Base-by-base conservation (phyloP, 2,329 filamentous ascomycete genomes). In the Aureobasidium subglaciale region DNA sequence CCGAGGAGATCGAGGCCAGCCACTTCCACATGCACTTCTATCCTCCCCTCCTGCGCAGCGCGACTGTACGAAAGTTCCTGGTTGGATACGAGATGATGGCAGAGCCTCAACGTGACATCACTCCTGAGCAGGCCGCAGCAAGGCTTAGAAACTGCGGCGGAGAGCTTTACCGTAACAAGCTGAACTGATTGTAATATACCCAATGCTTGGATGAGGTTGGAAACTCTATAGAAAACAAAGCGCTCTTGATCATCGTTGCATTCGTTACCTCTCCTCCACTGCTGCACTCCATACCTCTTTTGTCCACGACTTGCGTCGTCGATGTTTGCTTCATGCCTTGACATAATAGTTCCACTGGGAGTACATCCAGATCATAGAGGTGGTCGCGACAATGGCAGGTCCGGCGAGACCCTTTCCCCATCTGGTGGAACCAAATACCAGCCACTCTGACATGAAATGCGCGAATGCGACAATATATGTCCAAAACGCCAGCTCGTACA, bases 11-110 rank as follows among this genome's bases (percentile, higher is more conserved):
- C 54, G 87, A 96, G 64, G 84, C 84, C 59, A 90, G 88, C 62
- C 92, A 95, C 72, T 84, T 99, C 68, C 93, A 99, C 71, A 86
- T 99, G 76, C 93, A 99, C 74, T 99, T 99, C 72, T 97, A 96
- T 70, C 93, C 93, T 38, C 93, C 93, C 11, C 78, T 99, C 43
- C 78, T 99, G 61, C 84, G 93, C 56, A 96, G 90, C 43, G 91
- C 93, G 2, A 96, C 90, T 0, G 91, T 99, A 43, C 85, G 88
- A 63, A 99, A 99, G 75, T 99, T 97, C 73, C 73, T 97, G 52
- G 93, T 99, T 30, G 93, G 93, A 60, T 97, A 95, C 69, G 93
- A 99, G 73, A 80, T 99, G 73, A 83, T 99, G 82, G 93, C 88
- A 1, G 93, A 99, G 74, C 92, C 93, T n/a, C 93, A 99, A 73